Evolutionary conservation across 306 rosid species (phyloP).

Genomic region (Trichosanthes truncata): DNA sequence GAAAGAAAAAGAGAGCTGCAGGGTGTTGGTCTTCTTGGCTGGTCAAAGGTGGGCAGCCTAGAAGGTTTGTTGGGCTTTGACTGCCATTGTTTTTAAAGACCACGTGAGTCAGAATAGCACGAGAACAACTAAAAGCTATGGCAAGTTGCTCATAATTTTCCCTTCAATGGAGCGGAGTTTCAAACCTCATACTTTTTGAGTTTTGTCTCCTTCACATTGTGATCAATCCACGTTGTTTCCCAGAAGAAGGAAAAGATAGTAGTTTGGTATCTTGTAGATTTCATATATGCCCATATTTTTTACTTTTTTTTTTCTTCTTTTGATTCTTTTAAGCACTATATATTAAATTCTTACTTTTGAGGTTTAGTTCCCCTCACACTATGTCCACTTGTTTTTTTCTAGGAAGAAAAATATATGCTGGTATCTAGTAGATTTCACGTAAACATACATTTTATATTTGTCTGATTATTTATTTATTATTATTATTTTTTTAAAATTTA

Average conservation of each 20-base stretch:
- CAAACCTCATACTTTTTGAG: background rate
- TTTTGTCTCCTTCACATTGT: background rate
- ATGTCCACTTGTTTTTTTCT: background rate
- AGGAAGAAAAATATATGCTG: background rate
- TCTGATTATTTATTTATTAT: background rate
- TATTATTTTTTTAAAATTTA: background rate
- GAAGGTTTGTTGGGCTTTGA: background rate
- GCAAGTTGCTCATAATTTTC: background rate
- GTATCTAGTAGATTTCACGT: conserved; percentile 3
- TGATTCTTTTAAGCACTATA: background rate
- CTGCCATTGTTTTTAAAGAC: background rate
- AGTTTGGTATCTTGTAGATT: background rate
- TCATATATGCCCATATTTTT: background rate
- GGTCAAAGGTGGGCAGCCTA: background rate
- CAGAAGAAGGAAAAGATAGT: background rate
- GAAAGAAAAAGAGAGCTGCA: background rate
- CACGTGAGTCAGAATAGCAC: background rate
- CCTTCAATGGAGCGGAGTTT: background rate
- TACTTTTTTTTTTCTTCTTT: background rate
- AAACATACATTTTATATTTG: background rate
- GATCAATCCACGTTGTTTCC: background rate
- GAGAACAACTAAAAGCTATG: background rate
- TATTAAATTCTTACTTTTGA: background rate
- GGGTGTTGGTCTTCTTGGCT: background rate
- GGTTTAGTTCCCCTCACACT: background rate